Conservation (phyloP, 495 filamentous ascomycete genomes). For the Massariosphaeria phaeospora region DNA sequence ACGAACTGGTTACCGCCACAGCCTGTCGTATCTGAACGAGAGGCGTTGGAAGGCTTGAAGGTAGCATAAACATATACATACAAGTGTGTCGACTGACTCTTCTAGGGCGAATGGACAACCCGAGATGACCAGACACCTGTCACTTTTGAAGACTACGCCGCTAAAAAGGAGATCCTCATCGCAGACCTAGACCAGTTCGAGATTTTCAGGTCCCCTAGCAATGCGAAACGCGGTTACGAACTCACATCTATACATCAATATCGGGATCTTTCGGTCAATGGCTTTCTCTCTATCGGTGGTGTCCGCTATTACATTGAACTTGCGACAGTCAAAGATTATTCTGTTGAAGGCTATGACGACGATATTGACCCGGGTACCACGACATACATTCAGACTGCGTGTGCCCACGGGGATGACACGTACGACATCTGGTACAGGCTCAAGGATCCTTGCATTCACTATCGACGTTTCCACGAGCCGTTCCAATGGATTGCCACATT, state of each 20-base stretch:
- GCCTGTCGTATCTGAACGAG: background rate
- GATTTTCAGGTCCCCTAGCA: slow-evolving; percentile 19
- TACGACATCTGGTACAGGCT: slow-evolving; percentile 59
- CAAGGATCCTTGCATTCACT: slow-evolving; percentile 50
- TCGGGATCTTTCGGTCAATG: slow-evolving; percentile 48
- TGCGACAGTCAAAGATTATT: slow-evolving; percentile 53
- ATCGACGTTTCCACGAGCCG: slow-evolving; percentile 52
- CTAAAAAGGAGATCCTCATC: background rate
- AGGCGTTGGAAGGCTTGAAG: background rate
- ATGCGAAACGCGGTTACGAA: slow-evolving; percentile 5
- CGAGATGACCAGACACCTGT: too few relatives aligned
- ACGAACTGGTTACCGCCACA: background rate
- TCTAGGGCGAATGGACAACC: background rate
- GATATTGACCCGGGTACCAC: slow-evolving; percentile 45
- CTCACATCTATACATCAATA: slow-evolving; percentile 23
- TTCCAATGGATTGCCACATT: slow-evolving; percentile 66
- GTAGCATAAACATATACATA: background rate
- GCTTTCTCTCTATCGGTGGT: slow-evolving; percentile 49
- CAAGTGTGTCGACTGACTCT: background rate
- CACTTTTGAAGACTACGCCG: background rate
- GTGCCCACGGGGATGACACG: slow-evolving; percentile 15
- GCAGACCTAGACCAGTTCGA: slow-evolving; percentile 32
- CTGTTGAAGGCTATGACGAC: slow-evolving; percentile 61
- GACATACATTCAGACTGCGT: slow-evolving; percentile 58
- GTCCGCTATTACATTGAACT: slow-evolving; percentile 46